Conservation (phyloP, 345 rosid genomes). For the Gossypium stocksii region DNA sequence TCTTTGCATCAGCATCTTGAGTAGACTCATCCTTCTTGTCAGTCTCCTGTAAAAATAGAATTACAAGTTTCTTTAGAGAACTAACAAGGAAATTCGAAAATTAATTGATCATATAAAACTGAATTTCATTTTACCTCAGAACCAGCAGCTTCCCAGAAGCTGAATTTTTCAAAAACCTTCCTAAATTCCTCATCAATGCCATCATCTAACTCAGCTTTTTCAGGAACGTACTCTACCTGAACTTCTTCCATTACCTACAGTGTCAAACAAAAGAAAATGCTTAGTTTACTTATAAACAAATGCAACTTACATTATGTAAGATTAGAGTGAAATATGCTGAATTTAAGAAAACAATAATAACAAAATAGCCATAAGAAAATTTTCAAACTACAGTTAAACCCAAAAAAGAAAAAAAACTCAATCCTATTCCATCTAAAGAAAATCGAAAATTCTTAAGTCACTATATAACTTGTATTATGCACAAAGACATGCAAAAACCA, state of each 20-base stretch:
- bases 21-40: constrained; percentile 60
- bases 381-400: neutral
- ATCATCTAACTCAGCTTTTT: constrained; percentile 76
- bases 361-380: neutral
- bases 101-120: neutral
- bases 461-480: neutral
- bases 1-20: constrained; percentile 51
- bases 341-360: neutral
- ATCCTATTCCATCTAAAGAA: neutral
- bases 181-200: constrained; percentile 76
- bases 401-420: neutral
- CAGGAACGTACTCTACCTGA: constrained; percentile 83
- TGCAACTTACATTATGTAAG: neutral
- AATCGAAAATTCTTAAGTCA: neutral
- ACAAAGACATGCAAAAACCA: neutral
- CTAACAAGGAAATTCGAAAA: neutral
- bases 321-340: neutral
- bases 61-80: neutral
- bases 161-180: constrained; percentile 78
- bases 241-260: constrained; percentile 62
- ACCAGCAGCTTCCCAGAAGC: constrained; percentile 45
- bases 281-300: neutral
- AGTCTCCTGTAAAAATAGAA: constrained; percentile 44
- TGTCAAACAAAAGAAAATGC: neutral
- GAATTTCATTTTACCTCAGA: constrained; percentile 46